Evolutionary conservation across 225 moss, liverwort and hornwort species (phyloP), one percentile per base, ranked within the genome.

Genomic region (Straminergon stramineum): DNA sequence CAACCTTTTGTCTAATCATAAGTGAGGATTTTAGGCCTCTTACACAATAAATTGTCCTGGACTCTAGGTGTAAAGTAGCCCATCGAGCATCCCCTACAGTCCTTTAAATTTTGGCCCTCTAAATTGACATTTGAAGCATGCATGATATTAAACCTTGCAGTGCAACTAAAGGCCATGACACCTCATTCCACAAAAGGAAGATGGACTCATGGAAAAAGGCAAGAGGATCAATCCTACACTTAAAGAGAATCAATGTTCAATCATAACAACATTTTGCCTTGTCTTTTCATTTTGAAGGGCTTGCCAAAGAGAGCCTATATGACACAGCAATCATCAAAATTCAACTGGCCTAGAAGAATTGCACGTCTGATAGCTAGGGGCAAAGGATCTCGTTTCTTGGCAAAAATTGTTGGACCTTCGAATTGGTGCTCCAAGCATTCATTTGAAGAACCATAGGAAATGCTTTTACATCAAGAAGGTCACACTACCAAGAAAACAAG

Each of bases 321-420:
- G 45, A 3, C 0, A 22, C 4, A 6, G 2, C 6, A 45, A 0
- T 16, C 5, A 17, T 45, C 6, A 28, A 1, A 45, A 19, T 67
- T 35, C 34, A 67, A 19, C 2, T 10, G 10, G 35, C 6, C 10
- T 5, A 9, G 9, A 10, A 0, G 5, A 74, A 1, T 45, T 6
- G 30, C 2, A 0, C 0, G 1, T 3, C 2, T 45, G 1, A 17
- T 74, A 28, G 74, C 5, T 2, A 45, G 1, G 13, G 3, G 28
- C 17, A 45, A 22, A 1, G 6, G 17, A 45, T 28, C 3, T 74
- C 30, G 6, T 74, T 17, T 74, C 6, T 48, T 48, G 17, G 28
- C 6, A 48, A 30, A 74, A 30, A 17, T 1, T 28, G 1, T 10
- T 27, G 11, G 6, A 48, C 48, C 30, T 48, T 74, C 17, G 30